phyloP scores from a whole-genome alignment of 257 asterid genomes.

The Jacaranda mimosifolia region DNA sequence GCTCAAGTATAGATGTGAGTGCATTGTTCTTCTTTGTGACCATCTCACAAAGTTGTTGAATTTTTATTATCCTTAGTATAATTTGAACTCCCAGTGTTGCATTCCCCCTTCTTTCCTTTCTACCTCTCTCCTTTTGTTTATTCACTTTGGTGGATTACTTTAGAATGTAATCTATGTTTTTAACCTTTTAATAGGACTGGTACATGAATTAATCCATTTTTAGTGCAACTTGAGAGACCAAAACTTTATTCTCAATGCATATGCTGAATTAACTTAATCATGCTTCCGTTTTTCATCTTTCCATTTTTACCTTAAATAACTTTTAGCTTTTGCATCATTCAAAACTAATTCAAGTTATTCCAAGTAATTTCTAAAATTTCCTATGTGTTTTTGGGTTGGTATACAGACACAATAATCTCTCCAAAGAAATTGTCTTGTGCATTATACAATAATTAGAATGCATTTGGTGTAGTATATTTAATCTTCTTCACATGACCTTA shows the following conservation, averaged over 20 bases:
- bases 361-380: neutral
- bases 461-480: no score
- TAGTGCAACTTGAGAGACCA: neutral
- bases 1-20: conserved; percentile 39
- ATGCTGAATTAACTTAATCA: neutral
- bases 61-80: neutral
- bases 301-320: neutral
- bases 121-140: no score
- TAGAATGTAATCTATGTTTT: neutral
- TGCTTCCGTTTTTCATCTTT: neutral
- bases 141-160: conserved; percentile 1
- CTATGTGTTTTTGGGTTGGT: neutral
- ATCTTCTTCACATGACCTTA: no score
- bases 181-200: neutral
- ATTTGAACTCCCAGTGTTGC: neutral
- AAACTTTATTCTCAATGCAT: neutral
- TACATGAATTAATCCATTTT: neutral
- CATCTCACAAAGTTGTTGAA: conserved; percentile 1
- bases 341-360: neutral
- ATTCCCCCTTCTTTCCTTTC: neutral
- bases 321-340: neutral
- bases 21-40: conserved; percentile 15
- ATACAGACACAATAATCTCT: no score
- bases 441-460: no score
- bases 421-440: no score